phyloP scores from a whole-genome alignment of 345 rosid genomes.

The Dipteronia dyeriana region DNA sequence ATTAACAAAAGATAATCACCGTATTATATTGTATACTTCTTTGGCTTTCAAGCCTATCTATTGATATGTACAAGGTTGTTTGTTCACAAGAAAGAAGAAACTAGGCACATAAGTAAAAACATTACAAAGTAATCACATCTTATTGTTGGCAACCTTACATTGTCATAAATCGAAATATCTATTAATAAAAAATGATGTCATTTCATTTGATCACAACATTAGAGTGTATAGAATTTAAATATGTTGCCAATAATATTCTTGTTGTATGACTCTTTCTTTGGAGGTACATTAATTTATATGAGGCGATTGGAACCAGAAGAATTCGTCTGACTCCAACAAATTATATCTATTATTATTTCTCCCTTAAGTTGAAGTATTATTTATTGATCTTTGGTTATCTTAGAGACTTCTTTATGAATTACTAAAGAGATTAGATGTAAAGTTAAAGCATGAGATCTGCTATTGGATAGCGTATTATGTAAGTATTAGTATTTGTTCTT shows the following conservation, averaged over 20 bases:
- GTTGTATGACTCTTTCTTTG: background rate
- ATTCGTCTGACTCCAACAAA: background rate
- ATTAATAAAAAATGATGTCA: background rate
- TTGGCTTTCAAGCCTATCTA: background rate
- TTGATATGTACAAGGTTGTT: background rate
- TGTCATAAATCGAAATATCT: background rate
- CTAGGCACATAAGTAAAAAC: background rate
- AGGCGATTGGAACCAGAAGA: background rate
- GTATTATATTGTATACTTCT: background rate
- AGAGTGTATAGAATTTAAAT: background rate
- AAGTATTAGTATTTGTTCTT: conserved; percentile 27
- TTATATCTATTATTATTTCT: background rate
- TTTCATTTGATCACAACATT: background rate
- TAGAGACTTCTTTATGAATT: conserved; percentile 84
- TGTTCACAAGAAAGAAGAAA: background rate
- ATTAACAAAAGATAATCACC: background rate
- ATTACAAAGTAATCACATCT: background rate
- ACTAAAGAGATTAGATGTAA: conserved; percentile 83
- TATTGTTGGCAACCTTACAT: background rate
- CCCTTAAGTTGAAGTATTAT: background rate
- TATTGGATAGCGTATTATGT: conserved; percentile 99
- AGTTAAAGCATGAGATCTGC: conserved; percentile 88
- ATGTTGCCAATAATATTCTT: background rate
- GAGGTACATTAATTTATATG: background rate
- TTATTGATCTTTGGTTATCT: conserved; percentile 9